Evolutionary conservation across 805 yeast species (phyloP), one percentile per base, ranked within the genome.

Genomic region (Candida schatavii): DNA sequence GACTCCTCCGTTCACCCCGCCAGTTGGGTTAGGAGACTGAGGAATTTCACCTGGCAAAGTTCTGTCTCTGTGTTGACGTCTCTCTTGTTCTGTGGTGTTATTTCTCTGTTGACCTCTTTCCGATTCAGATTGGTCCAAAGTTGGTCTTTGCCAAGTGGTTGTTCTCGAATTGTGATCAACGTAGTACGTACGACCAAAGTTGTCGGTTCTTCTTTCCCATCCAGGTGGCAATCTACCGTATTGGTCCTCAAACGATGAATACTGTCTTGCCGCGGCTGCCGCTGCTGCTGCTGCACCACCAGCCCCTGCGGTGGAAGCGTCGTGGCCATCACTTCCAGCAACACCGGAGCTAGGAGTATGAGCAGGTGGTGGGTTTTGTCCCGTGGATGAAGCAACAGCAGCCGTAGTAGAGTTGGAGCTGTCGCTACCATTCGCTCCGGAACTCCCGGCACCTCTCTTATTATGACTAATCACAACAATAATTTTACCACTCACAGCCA

Each of bases 121-220:
- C 14, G 78, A 70, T 59, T 88, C 97, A 32, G 81, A 72, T 56
- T 86, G 88, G 41, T 85, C 91, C 49, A 82, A 61, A 3, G 93
- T 82, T 23, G 99, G 99, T 55, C 99, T 79, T 55, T 86, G 89
- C 99, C 99, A 93, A n/a, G 99, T 91, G 6, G 99, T 93, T 6
- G 97, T 87, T 67, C 97, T 82, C 17, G 97, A 87, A 64, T 91
- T 89, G 68, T 93, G 99, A 67, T 93, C 99, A 28, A 93, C 99
- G 61, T 91, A 93, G 66, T 93, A 93, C 1, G 98, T 91, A 59
- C 99, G 80, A 22, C 99, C 99, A 57, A 89, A 87, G 63, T 89
- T 88, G 64, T 93, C 99, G 1, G 98, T 90, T 67, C 99, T 80
- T 54, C 99, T 82, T 66, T 93, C 99, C 98, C 99, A 93, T 3